Evolutionary conservation across 371 early-diverging fungal genomes (phyloP).

Genomic region (Smittium culicis): DNA sequence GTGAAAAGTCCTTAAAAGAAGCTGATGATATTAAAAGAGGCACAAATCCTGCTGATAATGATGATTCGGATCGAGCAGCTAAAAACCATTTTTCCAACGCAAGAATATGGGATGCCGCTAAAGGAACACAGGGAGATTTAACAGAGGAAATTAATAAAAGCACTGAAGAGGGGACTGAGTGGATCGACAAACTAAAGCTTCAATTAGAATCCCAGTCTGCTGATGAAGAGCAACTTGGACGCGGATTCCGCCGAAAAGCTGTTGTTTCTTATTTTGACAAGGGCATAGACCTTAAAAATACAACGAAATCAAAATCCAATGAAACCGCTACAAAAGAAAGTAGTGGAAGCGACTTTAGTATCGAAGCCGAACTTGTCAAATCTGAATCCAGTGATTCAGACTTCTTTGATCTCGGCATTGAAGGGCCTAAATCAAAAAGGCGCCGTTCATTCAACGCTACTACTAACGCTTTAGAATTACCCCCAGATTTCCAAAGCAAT

Average conservation of each 20-base stretch:
- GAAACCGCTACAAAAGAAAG: neutral
- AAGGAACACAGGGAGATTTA: constrained; percentile 1
- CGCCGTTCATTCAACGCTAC: neutral
- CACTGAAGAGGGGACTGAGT: neutral
- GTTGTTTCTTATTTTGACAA: constrained; percentile 4
- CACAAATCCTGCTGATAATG: neutral
- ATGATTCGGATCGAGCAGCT: neutral
- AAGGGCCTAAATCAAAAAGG: neutral
- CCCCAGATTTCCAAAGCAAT: neutral
- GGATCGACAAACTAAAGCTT: constrained; percentile 1
- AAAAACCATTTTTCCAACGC: constrained; percentile 7
- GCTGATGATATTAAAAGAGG: constrained; percentile 7
- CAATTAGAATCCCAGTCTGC: neutral
- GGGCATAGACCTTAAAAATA: neutral
- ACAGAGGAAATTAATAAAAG: neutral
- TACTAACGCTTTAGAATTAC: neutral
- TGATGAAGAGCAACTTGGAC: constrained; percentile 1
- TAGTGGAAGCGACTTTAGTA: neutral
- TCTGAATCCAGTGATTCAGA: neutral
- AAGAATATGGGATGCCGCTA: constrained; percentile 7
- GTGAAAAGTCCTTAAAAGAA: constrained; percentile 14
- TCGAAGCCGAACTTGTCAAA: neutral
- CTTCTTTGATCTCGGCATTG: too few relatives aligned
- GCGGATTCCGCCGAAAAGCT: constrained; percentile 3
- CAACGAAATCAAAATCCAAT: neutral